Evolutionary conservation across 2,329 filamentous ascomycete species (phyloP).

Genomic region (Penicillium fuscoglaucum): DNA sequence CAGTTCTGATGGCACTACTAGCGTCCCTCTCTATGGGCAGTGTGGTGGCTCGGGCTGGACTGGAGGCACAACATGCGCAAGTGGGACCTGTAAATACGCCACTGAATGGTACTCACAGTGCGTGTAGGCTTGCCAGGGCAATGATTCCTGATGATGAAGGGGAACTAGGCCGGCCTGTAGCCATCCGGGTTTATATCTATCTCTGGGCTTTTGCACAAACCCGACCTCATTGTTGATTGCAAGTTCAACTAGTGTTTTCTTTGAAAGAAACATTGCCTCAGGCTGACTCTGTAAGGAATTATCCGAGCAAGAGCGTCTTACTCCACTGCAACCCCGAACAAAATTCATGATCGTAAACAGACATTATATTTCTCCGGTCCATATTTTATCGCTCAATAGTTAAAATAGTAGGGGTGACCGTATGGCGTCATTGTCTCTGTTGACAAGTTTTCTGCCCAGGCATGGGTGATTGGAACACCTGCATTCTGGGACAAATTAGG

Average conservation of each 20-base stretch:
- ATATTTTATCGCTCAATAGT: constrained; percentile 18
- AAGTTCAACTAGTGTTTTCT: neutral
- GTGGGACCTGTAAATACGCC: constrained; percentile 27
- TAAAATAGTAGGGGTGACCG: constrained; percentile 32
- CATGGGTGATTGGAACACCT: constrained; percentile 4
- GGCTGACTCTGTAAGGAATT: neutral
- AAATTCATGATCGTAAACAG: constrained; percentile 17
- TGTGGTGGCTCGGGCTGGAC: constrained; percentile 33
- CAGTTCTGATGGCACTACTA: constrained; percentile 6
- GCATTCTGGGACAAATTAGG: constrained; percentile 6
- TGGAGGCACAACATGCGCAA: constrained; percentile 29
- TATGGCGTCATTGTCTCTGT: constrained; percentile 21
- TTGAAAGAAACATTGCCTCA: neutral
- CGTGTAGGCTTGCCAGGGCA: constrained; percentile 12
- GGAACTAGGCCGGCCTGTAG: neutral
- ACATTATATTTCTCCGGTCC: neutral
- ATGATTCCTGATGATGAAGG: neutral
- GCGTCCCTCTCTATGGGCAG: constrained; percentile 28
- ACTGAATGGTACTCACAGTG: constrained; percentile 37
- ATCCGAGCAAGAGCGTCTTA: neutral
- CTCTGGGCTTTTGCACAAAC: neutral
- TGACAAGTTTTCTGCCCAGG: constrained; percentile 10
- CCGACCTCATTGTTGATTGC: neutral
- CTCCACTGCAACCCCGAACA: constrained; percentile 1
- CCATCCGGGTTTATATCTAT: neutral